Base-by-base conservation (phyloP, 2,329 filamentous ascomycete species). In the Botryotinia narcissicola region DNA sequence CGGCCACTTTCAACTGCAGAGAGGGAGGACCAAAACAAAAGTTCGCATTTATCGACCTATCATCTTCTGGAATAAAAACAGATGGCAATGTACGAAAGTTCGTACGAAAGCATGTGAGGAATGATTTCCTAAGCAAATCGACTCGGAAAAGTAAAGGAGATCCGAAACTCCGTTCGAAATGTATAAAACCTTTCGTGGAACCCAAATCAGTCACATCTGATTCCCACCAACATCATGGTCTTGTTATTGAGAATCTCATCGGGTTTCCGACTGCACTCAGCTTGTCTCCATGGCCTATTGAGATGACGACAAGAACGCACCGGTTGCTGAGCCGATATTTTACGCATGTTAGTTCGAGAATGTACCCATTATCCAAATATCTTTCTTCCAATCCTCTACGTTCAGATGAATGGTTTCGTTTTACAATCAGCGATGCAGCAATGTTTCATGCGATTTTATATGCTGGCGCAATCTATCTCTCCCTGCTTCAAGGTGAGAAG, bases 401-500 rank as follows among this genome's bases (percentile, higher is more conserved):
- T 22, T 76, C 73, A 42, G 51, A 74, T 22, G 61, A 70, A 40
- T 78, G 78, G 77, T 76, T 79, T 35, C 76, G 68, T 14, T 76
- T 73, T 48, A 77, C 78, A 0, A 73, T 76, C 10, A 72, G 68
- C 3, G 77, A 79, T 74, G 71, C 75, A 29, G 75, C 74, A 4
- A 77, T 78, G 74, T 63, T 79, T 18, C 75, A 77, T 67, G 75
- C 72, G 3, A 70, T 78, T 66, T 61, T 78, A 22, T 78, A 78
- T 73, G 70, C 77, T 1, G 77, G 73, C 12, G 72, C 77, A 12
- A 42, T 77, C 0, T 76, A 75, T 63, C 32, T 78, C n/a, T 73
- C 74, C 6, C 62, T 78, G 37, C 51, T 75, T 5, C 64, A 75
- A 63, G 75, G 76, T 18, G 74, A 61, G 44, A 66, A 40, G 44